Conservation (phyloP, 495 filamentous ascomycete genomes). For the Terfezia claveryi region DNA sequence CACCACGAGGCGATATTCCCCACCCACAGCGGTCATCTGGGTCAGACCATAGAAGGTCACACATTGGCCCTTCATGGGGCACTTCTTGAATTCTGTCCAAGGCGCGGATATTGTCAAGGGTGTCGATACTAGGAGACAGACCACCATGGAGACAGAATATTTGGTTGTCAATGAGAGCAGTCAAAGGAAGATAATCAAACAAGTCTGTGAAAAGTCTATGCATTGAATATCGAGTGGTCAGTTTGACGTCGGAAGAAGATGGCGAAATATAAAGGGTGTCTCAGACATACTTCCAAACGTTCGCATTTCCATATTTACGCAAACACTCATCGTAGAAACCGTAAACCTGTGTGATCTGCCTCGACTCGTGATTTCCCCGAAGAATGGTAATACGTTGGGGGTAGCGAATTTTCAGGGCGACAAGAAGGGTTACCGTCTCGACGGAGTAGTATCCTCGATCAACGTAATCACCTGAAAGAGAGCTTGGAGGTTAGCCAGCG, state of each 20-base stretch:
- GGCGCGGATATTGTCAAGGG: conserved; percentile 89
- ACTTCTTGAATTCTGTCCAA: conserved; percentile 96
- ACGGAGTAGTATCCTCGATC: conserved; percentile 95
- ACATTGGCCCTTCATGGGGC: conserved; percentile 96
- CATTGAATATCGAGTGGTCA: background rate
- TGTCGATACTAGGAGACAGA: conserved; percentile 88
- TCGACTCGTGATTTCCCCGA: conserved; percentile 89
- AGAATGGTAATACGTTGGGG: conserved; percentile 92
- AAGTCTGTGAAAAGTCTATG: conserved; percentile 60
- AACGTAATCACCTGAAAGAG: conserved; percentile 63
- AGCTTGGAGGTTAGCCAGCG: background rate
- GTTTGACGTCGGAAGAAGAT: conserved; percentile 3
- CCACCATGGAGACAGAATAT: conserved; percentile 99
- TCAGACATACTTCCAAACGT: conserved; percentile 76
- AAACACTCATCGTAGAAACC: conserved; percentile 97
- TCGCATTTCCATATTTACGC: conserved; percentile 93
- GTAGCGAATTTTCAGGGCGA: conserved; percentile 89
- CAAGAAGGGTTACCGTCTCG: conserved; percentile 82
- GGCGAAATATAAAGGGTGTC: background rate
- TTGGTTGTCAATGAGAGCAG: conserved; percentile 96
- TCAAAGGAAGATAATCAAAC: conserved; percentile 96
- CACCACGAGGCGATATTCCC: conserved; percentile 92
- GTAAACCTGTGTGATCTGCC: conserved; percentile 94
- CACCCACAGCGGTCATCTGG: conserved; percentile 96
- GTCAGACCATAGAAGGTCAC: conserved; percentile 92